Percentiles rank a stretch among this genome's conserved stretches.
Evolutionary conservation across 2,329 filamentous ascomycete species (phyloP).

Genomic region (Aspergillus tanneri): DNA sequence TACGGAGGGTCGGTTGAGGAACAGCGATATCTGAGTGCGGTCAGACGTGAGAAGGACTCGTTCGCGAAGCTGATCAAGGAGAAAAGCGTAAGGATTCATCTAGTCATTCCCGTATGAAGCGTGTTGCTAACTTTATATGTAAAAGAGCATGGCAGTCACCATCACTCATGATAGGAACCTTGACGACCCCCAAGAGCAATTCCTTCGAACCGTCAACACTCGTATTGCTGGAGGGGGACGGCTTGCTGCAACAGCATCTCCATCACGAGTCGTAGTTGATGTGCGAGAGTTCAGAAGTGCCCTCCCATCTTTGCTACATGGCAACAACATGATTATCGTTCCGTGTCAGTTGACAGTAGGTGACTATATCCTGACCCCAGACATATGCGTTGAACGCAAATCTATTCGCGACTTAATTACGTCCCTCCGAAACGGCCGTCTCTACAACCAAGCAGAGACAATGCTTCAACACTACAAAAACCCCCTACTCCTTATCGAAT

Average conservation of each 20-base stretch:
- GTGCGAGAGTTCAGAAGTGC: constrained; percentile 95
- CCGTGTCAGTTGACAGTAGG: constrained; percentile 96
- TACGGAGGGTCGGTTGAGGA: constrained; percentile 95
- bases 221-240: constrained; percentile 91
- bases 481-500: constrained; percentile 93
- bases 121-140: constrained; percentile 17
- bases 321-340: constrained; percentile 80
- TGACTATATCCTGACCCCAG: constrained; percentile 89
- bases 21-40: constrained; percentile 83
- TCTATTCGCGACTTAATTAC: constrained; percentile 86
- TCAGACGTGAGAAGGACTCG: constrained; percentile 92
- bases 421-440: constrained; percentile 85
- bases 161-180: constrained; percentile 70
- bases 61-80: constrained; percentile 95
- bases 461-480: constrained; percentile 92
- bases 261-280: constrained; percentile 89
- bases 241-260: constrained; percentile 77
- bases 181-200: constrained; percentile 84
- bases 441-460: constrained; percentile 87
- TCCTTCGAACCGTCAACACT: constrained; percentile 93
- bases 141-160: constrained; percentile 77
- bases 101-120: background rate
- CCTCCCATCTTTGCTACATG: constrained; percentile 86
- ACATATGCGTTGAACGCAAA: constrained; percentile 92
- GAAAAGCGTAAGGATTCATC: constrained; percentile 60